Conservation (phyloP, 2,329 filamentous ascomycete species). For the Leptographium procerum region DNA sequence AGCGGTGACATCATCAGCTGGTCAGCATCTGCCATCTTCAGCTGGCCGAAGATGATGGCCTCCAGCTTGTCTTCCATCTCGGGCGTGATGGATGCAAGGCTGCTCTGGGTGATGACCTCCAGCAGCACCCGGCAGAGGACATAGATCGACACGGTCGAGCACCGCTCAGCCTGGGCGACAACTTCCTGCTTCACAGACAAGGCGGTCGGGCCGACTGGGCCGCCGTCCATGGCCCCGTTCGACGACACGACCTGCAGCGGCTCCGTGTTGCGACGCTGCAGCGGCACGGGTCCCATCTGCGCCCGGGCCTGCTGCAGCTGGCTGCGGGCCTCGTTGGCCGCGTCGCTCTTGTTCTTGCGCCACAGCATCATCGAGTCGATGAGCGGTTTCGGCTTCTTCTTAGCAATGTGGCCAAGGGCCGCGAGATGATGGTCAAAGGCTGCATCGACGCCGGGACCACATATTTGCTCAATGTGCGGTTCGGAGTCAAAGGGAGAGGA, state of each 20-base stretch:
- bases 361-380: conserved; percentile 98
- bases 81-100: conserved; percentile 64
- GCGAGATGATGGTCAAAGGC: conserved; percentile 90
- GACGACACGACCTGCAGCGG: conserved; percentile 37
- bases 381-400: conserved; percentile 83
- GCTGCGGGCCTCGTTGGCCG: conserved; percentile 56
- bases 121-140: conserved; percentile 88
- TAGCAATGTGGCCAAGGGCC: conserved; percentile 87
- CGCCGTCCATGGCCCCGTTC: conserved; percentile 17
- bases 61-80: conserved; percentile 94
- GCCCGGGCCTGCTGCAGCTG: conserved; percentile 43
- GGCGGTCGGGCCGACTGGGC: conserved; percentile 24
- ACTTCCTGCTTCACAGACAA: conserved; percentile 52
- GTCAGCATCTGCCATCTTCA: conserved; percentile 79
- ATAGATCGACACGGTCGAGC: conserved; percentile 90
- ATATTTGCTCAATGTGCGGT: conserved; percentile 77
- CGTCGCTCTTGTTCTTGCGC: conserved; percentile 92
- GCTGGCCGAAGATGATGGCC: conserved; percentile 90
- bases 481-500: conserved; percentile 69
- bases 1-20: conserved; percentile 66
- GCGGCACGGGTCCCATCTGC: conserved; percentile 28
- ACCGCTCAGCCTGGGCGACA: conserved; percentile 70
- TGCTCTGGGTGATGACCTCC: conserved; percentile 88
- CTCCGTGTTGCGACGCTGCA: conserved; percentile 65
- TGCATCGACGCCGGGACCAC: conserved; percentile 77